These are phyloP conservation scores for Gaultheria prostrata DNA, from an alignment of 148 eudicot genomes.

Conservation along the genomic window DNA sequence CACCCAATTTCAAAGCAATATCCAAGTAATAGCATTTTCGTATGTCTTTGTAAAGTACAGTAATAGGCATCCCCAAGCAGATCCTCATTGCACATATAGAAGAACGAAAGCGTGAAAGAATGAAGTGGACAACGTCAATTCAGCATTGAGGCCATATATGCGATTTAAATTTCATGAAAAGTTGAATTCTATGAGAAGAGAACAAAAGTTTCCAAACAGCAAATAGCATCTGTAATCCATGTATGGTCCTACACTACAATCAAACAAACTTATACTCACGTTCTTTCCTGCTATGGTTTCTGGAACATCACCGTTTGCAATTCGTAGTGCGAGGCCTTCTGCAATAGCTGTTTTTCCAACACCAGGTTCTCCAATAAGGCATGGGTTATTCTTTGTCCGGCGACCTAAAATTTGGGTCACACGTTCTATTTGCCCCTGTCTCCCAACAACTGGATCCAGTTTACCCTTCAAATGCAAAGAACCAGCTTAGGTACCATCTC, in stretches of 20 bases:
- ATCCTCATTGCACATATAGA: neutral
- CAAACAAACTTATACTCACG: constrained; percentile 34
- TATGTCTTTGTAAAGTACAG: neutral
- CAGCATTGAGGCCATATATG: neutral
- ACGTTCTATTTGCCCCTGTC: constrained; percentile 81
- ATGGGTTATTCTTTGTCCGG: constrained; percentile 90
- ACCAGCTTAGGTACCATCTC: neutral
- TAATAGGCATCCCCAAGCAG: neutral
- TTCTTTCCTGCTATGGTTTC: constrained; percentile 93
- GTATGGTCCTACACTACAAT: neutral
- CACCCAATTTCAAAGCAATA: neutral
- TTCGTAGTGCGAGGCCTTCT: constrained; percentile 93
- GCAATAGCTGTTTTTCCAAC: constrained; percentile 97
- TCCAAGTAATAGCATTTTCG: neutral
- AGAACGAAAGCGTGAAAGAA: neutral
- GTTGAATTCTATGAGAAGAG: neutral
- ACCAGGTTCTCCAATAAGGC: constrained; percentile 97
- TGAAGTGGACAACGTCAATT: neutral
- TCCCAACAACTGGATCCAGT: constrained; percentile 96
- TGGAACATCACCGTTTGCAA: constrained; percentile 87
- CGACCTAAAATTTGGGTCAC: constrained; percentile 89
- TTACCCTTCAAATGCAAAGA: constrained; percentile 57
- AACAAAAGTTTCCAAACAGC: neutral
- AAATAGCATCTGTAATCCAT: neutral
- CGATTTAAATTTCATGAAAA: neutral